Evolutionary conservation across 1,139 yeast genomes (phyloP).

Genomic region (Ogataea hybrid): DNA sequence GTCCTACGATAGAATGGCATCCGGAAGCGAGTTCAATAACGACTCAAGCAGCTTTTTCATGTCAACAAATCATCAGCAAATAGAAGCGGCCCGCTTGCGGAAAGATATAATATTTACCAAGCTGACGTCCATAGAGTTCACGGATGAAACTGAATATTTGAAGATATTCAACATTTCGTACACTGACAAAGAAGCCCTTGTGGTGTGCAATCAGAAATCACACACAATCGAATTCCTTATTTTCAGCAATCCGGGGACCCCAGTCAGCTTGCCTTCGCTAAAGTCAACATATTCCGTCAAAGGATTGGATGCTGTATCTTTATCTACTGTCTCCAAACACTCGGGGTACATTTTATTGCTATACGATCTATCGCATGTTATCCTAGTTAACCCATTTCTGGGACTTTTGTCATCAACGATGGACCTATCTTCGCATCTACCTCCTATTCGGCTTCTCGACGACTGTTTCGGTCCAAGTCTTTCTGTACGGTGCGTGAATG

Average conservation of each 20-base stretch:
- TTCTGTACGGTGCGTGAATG: constrained; percentile 24
- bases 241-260: constrained; percentile 41
- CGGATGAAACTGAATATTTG: constrained; percentile 35
- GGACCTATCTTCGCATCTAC: constrained; percentile 19
- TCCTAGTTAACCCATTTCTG: constrained; percentile 64
- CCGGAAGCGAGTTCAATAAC: constrained; percentile 30
- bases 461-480: constrained; percentile 26
- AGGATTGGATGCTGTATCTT: constrained; percentile 44
- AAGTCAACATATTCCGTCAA: constrained; percentile 37
- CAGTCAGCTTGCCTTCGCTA: constrained; percentile 34
- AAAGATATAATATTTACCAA: constrained; percentile 71
- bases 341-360: constrained; percentile 38
- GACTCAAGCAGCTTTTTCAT: constrained; percentile 21
- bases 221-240: constrained; percentile 48
- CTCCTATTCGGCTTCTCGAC: constrained; percentile 21
- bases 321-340: constrained; percentile 35
- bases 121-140: constrained; percentile 43
- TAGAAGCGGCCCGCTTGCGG: constrained; percentile 35
- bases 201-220: constrained; percentile 37
- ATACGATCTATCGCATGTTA: constrained; percentile 36
- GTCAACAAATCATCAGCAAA: constrained; percentile 8
- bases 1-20: constrained; percentile 62
- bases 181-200: constrained; percentile 59
- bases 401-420: constrained; percentile 50
- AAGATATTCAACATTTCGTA: constrained; percentile 44